phyloP scores from a whole-genome alignment of 2,329 filamentous ascomycete species.

The Pseudogymnoascus sp. region DNA sequence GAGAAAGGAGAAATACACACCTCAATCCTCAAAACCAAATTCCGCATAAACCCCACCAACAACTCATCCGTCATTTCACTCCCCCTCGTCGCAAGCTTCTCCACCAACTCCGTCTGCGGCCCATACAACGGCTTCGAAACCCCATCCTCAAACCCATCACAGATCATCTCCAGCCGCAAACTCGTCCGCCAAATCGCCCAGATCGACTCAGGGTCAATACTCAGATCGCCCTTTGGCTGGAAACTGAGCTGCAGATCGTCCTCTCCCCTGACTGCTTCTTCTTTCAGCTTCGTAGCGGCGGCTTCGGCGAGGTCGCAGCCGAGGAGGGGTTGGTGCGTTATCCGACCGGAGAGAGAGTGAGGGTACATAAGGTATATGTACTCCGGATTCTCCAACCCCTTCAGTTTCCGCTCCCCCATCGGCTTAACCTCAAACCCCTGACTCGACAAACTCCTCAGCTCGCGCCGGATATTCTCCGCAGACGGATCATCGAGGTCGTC shows the following conservation, averaged over 20 bases:
- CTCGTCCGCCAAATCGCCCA: constrained; percentile 89
- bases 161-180: constrained; percentile 85
- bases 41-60: constrained; percentile 82
- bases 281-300: constrained; percentile 27
- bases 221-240: constrained; percentile 42
- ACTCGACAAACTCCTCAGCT: constrained; percentile 76
- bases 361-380: constrained; percentile 94
- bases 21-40: constrained; percentile 94
- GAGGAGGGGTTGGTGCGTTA: constrained; percentile 50
- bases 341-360: constrained; percentile 74
- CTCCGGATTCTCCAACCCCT: constrained; percentile 95
- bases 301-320: constrained; percentile 19
- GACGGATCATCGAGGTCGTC: constrained; percentile 67
- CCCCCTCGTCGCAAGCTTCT: constrained; percentile 62
- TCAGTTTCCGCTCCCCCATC: constrained; percentile 88
- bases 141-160: constrained; percentile 73
- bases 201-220: constrained; percentile 66
- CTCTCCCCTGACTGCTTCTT: constrained; percentile 35
- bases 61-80: constrained; percentile 86
- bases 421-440: constrained; percentile 97
- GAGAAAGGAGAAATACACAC: constrained; percentile 39
- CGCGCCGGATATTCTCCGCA: constrained; percentile 72
- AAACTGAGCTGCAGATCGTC: neutral
- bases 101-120: constrained; percentile 76
- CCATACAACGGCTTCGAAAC: constrained; percentile 51